Conservation (phyloP, 1,284 basidiomycete genomes). For the Ceratobasidium sp. region DNA sequence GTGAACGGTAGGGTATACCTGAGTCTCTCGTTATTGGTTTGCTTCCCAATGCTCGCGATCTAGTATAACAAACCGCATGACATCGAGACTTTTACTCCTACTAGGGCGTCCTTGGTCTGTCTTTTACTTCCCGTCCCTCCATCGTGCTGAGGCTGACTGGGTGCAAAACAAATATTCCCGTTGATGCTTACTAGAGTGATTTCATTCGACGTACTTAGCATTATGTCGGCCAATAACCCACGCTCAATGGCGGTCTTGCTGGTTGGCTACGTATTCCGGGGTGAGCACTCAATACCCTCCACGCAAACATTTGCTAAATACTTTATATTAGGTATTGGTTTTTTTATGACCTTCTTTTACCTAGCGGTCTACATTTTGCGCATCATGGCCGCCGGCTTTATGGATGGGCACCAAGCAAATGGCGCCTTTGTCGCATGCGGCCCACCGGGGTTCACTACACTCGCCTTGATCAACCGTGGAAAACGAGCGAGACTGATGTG, state of each 20-base stretch:
- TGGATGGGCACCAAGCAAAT: slow-evolving; percentile 48
- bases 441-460: slow-evolving; percentile 48
- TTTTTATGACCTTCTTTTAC: slow-evolving; percentile 48
- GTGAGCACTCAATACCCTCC: neutral
- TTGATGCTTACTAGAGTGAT: slow-evolving; percentile 40
- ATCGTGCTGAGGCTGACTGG: too few relatives aligned
- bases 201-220: slow-evolving; percentile 34
- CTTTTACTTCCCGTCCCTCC: too few relatives aligned
- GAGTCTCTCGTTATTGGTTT: slow-evolving; percentile 32
- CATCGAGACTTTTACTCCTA: slow-evolving; percentile 47
- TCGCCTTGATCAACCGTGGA: slow-evolving; percentile 47
- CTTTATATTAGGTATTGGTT: slow-evolving; percentile 32
- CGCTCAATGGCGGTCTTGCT: slow-evolving; percentile 45
- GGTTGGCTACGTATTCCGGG: slow-evolving; percentile 47
- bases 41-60: slow-evolving; percentile 43
- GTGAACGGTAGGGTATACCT: neutral
- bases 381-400: slow-evolving; percentile 44
- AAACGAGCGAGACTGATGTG: slow-evolving; percentile 40
- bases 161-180: slow-evolving; percentile 11
- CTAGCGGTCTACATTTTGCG: slow-evolving; percentile 44
- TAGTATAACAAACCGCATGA: slow-evolving; percentile 47
- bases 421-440: slow-evolving; percentile 48
- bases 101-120: slow-evolving; percentile 46
- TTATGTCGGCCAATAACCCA: slow-evolving; percentile 25
- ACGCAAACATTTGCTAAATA: too few relatives aligned